Percentiles rank a stretch among this genome's conserved stretches.
Evolutionary conservation across 2,329 filamentous ascomycete genomes (phyloP).

Genomic region (Parastagonospora nodorum): DNA sequence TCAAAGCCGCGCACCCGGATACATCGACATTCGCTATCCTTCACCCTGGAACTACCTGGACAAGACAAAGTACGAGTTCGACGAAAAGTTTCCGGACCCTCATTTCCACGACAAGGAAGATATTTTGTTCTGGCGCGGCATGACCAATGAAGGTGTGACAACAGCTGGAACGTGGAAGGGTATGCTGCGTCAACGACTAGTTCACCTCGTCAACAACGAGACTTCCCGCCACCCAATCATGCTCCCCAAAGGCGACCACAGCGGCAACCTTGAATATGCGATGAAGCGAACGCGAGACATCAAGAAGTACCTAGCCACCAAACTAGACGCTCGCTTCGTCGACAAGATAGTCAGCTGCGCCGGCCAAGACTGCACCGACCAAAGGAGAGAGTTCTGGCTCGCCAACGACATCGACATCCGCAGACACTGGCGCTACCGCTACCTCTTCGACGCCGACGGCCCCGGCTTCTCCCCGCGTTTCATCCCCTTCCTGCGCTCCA

Average conservation of each 20-base stretch:
- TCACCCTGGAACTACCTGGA: conserved; percentile 66
- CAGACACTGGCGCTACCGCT: conserved; percentile 68
- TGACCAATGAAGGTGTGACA: conserved; percentile 59
- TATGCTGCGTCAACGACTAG: conserved; percentile 72
- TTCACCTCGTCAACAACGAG: conserved; percentile 61
- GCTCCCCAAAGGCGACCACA: conserved; percentile 55
- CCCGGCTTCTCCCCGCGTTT: conserved; percentile 69
- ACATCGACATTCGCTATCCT: conserved; percentile 78
- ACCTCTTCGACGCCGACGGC: conserved; percentile 74
- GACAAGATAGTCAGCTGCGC: conserved; percentile 62
- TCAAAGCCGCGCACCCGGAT: conserved; percentile 71
- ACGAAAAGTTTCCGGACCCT: conserved; percentile 57
- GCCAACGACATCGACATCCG: conserved; percentile 56
- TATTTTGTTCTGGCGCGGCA: conserved; percentile 76
- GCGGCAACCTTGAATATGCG: conserved; percentile 60
- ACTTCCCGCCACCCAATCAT: conserved; percentile 39
- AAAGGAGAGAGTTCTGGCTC: conserved; percentile 59
- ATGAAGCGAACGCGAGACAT: conserved; percentile 59
- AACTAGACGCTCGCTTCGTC: conserved; percentile 62
- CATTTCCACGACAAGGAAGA: conserved; percentile 67
- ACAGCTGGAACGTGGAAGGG: conserved; percentile 64
- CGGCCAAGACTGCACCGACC: conserved; percentile 58
- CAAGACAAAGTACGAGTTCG: conserved; percentile 59
- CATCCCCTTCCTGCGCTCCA: conserved; percentile 68
- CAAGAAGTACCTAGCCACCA: conserved; percentile 57